Evolutionary conservation across 2,329 filamentous ascomycete genomes (phyloP), one percentile per base, ranked within the genome.

Genomic region (Thermothelomyces thermophilus): DNA sequence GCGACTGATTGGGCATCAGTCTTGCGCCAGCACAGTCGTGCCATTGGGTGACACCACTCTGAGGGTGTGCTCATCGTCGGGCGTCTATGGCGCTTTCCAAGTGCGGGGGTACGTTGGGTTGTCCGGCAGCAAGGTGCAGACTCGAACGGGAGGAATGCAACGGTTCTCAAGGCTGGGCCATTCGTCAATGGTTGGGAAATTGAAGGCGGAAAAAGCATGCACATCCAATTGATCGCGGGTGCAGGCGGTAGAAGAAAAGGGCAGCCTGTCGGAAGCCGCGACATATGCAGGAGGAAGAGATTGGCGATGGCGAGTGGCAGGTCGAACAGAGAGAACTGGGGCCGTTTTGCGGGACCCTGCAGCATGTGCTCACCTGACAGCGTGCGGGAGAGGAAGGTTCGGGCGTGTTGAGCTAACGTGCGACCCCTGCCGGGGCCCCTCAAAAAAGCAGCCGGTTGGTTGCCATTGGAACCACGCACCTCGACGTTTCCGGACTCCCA

Each of bases 381-480:
- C 58, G 58, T 56, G 56, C 53, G 46, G 50, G 46, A 42, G 48
- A 22, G 30, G 34, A 31, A 36, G 51, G 22, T 52, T 57, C n/a
- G n/a, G 52, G 57, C 56, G 53, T 46, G 56, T 47, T 42, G 34
- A 51, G 35, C 49, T 37, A 33, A 41, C 48, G 33, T 28, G 35
- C 22, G 13, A 42, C 41, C 48, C 45, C 49, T 52, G 50, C 46
- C 43, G 37, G 43, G 3, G 17, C 22, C 56, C 39, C 44, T 48
- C 51, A 43, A 31, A 41, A n/a, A 34, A 41, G 11, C 10, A 13
- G 16, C 35, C 14, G 40, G 37, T 30, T n/a, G 19, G 37, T 50
- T 46, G 41, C 50, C 53, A 60, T 58, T 60, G 58, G 58, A 59
- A 60, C 58, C 58, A 60, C 54, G 54, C 46, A 49, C 13, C n/a